phyloP scores from a whole-genome alignment of 2,329 filamentous ascomycete species.

The Colletotrichum chrysophilum region DNA sequence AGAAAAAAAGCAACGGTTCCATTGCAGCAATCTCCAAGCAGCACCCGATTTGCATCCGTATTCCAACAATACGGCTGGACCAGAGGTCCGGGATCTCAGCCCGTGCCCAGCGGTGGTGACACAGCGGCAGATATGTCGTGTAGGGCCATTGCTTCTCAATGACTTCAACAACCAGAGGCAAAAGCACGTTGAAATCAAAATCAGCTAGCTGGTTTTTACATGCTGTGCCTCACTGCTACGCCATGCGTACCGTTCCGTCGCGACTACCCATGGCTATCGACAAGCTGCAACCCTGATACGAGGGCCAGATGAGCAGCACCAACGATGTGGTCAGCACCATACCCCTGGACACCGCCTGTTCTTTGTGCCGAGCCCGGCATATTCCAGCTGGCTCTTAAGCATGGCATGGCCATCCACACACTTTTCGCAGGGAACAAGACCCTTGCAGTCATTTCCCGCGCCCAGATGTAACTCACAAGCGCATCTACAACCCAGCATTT shows the following conservation, averaged over 20 bases:
- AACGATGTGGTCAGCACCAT: not conserved
- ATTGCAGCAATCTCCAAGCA: not conserved
- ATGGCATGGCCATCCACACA: not conserved
- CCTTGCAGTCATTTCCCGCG: not conserved
- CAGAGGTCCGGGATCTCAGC: not conserved
- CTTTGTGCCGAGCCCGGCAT: conserved; percentile 7
- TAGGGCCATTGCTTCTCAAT: not conserved
- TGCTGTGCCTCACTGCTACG: not conserved
- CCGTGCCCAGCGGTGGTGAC: not conserved
- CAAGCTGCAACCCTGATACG: not conserved
- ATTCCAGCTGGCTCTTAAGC: not conserved
- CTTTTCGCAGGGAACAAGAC: not conserved
- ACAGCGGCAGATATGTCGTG: not conserved
- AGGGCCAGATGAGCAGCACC: not conserved
- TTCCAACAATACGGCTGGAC: not conserved
- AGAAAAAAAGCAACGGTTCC: not conserved
- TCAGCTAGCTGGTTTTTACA: not conserved
- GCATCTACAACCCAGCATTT: not conserved
- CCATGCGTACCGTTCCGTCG: not conserved
- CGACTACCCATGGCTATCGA: not conserved
- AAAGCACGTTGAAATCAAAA: not conserved
- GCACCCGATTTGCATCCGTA: not conserved
- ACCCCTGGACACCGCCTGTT: not conserved
- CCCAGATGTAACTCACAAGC: not conserved
- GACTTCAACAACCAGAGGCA: not conserved